phyloP scores from a whole-genome alignment of 306 rosid species.

The Begonia masoniana region DNA sequence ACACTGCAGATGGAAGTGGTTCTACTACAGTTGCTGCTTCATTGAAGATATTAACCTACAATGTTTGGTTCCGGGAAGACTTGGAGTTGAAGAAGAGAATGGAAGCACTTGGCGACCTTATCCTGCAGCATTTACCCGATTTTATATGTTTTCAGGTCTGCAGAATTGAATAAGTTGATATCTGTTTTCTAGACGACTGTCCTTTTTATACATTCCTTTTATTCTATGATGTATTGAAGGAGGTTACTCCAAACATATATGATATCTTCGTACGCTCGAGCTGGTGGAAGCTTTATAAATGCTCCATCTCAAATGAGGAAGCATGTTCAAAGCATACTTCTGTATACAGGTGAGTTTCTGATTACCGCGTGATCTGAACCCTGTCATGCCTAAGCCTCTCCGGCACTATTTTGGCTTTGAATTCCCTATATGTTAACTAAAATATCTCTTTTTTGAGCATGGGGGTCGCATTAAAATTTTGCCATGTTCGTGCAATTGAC shows the following conservation, averaged over 20 bases:
- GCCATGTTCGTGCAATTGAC: slow-evolving; percentile 2
- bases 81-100: slow-evolving; percentile 64
- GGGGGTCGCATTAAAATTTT: neutral
- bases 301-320: slow-evolving; percentile 19
- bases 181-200: neutral
- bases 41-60: slow-evolving; percentile 55
- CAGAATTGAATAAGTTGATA: neutral
- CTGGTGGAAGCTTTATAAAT: slow-evolving; percentile 31
- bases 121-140: slow-evolving; percentile 57
- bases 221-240: slow-evolving; percentile 11
- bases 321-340: slow-evolving; percentile 18
- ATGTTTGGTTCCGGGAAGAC: slow-evolving; percentile 83
- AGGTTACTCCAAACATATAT: slow-evolving; percentile 24
- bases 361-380: neutral
- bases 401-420: too few relatives aligned
- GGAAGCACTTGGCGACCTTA: slow-evolving; percentile 71
- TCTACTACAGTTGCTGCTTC: slow-evolving; percentile 15
- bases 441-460: neutral
- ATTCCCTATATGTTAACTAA: neutral
- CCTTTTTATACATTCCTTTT: neutral
- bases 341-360: slow-evolving; percentile 26
- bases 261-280: slow-evolving; percentile 17
- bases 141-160: slow-evolving; percentile 38
- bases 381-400: too few relatives aligned
- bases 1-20: slow-evolving; percentile 23